phyloP scores from a whole-genome alignment of 2,329 filamentous ascomycete genomes.

The Colletotrichum sp. region DNA sequence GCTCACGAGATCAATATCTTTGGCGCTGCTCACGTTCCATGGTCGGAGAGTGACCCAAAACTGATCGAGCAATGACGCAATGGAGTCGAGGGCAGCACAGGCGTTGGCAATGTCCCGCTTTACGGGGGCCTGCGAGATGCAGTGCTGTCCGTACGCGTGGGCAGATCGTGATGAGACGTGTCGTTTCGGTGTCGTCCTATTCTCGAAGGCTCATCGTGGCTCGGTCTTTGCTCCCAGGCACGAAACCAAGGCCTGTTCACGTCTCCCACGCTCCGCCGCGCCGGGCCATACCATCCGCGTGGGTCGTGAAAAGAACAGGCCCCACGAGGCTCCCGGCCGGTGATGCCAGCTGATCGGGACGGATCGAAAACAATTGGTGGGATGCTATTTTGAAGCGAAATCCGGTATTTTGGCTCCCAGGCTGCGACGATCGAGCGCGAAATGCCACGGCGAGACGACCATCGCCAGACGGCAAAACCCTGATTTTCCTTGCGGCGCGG shows the following conservation, averaged over 20 bases:
- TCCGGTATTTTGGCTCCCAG: background rate
- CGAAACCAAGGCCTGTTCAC: background rate
- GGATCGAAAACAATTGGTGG: background rate
- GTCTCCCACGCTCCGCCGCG: background rate
- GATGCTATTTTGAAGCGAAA: conserved; percentile 9
- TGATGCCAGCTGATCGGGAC: conserved; percentile 6
- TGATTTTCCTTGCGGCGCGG: conserved; percentile 9
- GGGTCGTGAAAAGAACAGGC: background rate
- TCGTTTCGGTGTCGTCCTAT: conserved; percentile 1
- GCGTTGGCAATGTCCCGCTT: background rate
- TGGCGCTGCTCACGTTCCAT: background rate
- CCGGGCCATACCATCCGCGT: conserved; percentile 9
- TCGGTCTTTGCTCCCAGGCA: background rate
- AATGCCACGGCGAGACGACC: background rate
- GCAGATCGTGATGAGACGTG: background rate
- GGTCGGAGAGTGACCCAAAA: background rate
- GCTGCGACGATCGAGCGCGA: background rate
- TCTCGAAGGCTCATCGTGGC: background rate
- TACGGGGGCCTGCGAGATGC: background rate
- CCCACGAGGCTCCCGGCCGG: conserved; percentile 7
- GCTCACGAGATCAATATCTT: conserved; percentile 8
- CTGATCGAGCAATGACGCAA: conserved; percentile 2
- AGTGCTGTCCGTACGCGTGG: background rate
- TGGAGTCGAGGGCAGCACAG: background rate
- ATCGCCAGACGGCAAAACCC: conserved; percentile 4